Conservation (phyloP, 805 yeast genomes). For the Sugiyamaella mastotermitis region DNA sequence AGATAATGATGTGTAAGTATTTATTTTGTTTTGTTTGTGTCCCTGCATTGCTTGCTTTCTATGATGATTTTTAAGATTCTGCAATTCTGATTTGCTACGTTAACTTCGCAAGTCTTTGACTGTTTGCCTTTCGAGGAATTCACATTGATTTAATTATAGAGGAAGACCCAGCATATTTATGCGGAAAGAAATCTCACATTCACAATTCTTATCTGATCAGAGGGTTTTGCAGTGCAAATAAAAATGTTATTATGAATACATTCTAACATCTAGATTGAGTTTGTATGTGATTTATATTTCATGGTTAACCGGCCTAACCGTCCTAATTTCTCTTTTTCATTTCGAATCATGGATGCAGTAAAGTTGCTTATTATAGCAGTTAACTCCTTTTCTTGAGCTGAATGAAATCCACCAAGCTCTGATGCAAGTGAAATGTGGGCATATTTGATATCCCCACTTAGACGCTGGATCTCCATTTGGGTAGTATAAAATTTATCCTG, state of each 20-base stretch:
- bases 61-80: constrained; percentile 19
- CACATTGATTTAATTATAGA: background rate
- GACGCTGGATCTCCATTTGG: constrained; percentile 24
- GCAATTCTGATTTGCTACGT: constrained; percentile 17
- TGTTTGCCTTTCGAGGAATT: background rate
- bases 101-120: background rate
- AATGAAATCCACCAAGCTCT: constrained; percentile 34
- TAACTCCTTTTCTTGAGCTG: constrained; percentile 30
- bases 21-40: background rate
- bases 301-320: constrained; percentile 16
- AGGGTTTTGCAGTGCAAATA: too few species aligned
- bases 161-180: too few species aligned
- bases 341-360: constrained; percentile 17
- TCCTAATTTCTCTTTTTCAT: constrained; percentile 18
- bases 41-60: background rate
- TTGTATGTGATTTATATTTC: too few species aligned
- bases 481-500: constrained; percentile 26
- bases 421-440: constrained; percentile 32
- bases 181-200: too few species aligned
- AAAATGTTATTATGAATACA: too few species aligned
- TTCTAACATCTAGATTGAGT: too few species aligned
- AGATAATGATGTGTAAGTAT: background rate
- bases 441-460: constrained; percentile 28
- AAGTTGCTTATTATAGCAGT: constrained; percentile 19
- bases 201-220: too few species aligned